Evolutionary conservation across 2,329 filamentous ascomycete species (phyloP), one percentile per base, ranked within the genome.

Genomic region (Triangularia setosa): DNA sequence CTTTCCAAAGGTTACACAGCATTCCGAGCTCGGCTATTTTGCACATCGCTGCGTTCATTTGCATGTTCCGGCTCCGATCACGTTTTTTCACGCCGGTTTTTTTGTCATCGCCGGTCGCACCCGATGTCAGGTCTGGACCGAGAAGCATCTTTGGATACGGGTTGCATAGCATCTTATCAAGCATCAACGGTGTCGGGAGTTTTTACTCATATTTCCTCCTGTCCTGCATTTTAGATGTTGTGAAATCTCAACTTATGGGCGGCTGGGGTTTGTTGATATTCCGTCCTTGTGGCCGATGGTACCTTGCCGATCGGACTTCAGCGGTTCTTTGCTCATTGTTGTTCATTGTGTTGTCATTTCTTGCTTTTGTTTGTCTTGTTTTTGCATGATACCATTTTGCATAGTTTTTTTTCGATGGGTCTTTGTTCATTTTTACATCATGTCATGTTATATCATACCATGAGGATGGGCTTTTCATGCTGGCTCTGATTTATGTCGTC

Each of bases 331-430:
- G 40, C 21, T 21, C 40, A 48, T 48, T 48, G 40, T 48, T 48
- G n/a, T 30, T 35, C 27, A 7, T 21, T n/a, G n/a, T n/a, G n/a
- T n/a, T n/a, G n/a, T n/a, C n/a, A n/a, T 53, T 21, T 24, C n/a
- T 52, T 52, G 25, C 55, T 56, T 59, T 62, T 40, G 21, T 40
- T 56, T 48, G 40, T 48, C 40, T 58, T 57, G 9, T 24, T 60
- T 60, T 61, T 64, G 60, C 62, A 64, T 65, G 64, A 67, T 69
- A 67, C 65, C 65, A 67, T 24, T 62, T 68, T 61, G 61, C 56
- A 64, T 62, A 48, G 63, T 28, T 58, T 52, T 44, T 57, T 33
- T 60, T 16, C 12, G 44, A 52, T 14, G 3, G 4, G 12, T 55
- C 52, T 55, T 55, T 55, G 23, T 55, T 8, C 16, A 5, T 12